Evolutionary conservation across 2,329 filamentous ascomycete genomes (phyloP), one percentile per base, ranked within the genome.

Genomic region (Pseudogymnoascus sp.): DNA sequence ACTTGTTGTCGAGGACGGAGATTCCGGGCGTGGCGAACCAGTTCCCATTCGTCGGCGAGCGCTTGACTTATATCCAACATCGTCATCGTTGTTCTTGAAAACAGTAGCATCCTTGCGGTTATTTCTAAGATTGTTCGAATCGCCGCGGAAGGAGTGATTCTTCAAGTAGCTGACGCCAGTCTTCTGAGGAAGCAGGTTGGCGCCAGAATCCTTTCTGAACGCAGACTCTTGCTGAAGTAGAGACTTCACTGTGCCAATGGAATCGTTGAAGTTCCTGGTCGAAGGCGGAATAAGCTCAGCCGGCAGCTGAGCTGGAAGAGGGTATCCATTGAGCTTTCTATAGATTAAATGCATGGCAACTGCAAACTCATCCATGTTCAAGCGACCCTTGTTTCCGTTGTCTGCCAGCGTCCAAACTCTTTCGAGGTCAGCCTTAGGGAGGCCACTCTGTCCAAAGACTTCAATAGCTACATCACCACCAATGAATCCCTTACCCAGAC

Each of bases 341-440:
- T 99, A 99, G 71, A 99, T 99, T 76, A 99, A 79, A 82, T 99
- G 95, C 95, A 99, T 99, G 8, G 93, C 92, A 61, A 99, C 93
- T 7, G 95, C 93, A 73, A 99, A 99, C 73, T 99, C 95, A 73
- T 99, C 95, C 71, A 97, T 85, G 71, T 99, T 93, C 31, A 99
- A 82, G 63, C 93, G 89, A 16, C 95, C 95, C 74, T 95, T 95
- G 76, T 99, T 97, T 67, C 93, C 89, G 33, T 93, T 89, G 73
- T 99, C 95, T 2, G 93, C 89, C 64, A 99, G 80, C 8, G 95
- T 97, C 95, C 95, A 99, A 61, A 97, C 87, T 33, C 89, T 84
- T 76, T 97, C 95, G 38, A 99, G 79, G 69, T 97, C 95, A 26
- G 88, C 80, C 76, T 96, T 96, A 59, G 95, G 91, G 31, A 99